Conservation (phyloP, 345 rosid genomes). For the Ailanthus altissimus region DNA sequence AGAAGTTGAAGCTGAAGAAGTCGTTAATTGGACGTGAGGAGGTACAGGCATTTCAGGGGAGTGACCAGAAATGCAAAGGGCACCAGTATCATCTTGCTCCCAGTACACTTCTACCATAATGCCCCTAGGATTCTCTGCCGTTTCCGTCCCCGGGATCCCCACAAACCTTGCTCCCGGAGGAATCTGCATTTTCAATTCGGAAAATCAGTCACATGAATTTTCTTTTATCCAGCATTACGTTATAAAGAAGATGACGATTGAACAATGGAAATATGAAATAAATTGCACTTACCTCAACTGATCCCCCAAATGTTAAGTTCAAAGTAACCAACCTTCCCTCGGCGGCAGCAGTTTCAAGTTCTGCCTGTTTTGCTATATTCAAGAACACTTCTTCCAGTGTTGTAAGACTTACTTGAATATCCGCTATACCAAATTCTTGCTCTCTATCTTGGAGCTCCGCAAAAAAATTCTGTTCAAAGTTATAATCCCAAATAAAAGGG, state of each 20-base stretch:
- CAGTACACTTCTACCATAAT: constrained; percentile 91
- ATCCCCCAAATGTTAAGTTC: constrained; percentile 61
- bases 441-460: constrained; percentile 73
- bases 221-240: not conserved
- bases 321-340: constrained; percentile 72
- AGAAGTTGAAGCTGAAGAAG: constrained; percentile 32
- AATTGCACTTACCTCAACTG: constrained; percentile 49
- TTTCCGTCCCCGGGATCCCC: constrained; percentile 71
- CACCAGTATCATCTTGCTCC: constrained; percentile 86
- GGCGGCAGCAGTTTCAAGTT: constrained; percentile 81
- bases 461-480: constrained; percentile 50
- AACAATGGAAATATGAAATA: not conserved
- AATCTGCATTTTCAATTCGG: constrained; percentile 47
- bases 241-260: not conserved
- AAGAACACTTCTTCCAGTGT: constrained; percentile 98
- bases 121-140: constrained; percentile 62
- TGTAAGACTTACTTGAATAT: constrained; percentile 85
- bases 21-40: constrained; percentile 31
- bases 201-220: not conserved
- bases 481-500: constrained; percentile 10
- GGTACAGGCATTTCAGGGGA: constrained; percentile 74
- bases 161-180: constrained; percentile 80
- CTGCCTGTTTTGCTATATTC: constrained; percentile 91
- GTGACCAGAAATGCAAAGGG: constrained; percentile 81
- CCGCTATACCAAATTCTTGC: constrained; percentile 65